phyloP scores from a whole-genome alignment of 345 rosid species.

The Populus tremula region DNA sequence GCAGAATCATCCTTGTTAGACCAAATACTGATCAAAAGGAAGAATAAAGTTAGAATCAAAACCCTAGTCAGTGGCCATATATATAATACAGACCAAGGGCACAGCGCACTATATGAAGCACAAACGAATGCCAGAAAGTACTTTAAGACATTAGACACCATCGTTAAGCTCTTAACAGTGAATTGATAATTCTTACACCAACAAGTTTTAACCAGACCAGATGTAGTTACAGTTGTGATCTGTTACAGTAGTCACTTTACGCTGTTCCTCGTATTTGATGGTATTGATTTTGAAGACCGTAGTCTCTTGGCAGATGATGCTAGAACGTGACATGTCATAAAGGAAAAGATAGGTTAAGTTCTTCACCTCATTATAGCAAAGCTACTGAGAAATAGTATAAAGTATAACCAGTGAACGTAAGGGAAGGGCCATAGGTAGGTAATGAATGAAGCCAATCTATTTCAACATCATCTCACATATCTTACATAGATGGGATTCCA shows the following conservation, averaged over 20 bases:
- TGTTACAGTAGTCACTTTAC: background rate
- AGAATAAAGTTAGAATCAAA: background rate
- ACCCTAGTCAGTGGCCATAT: background rate
- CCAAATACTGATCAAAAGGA: background rate
- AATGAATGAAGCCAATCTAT: conserved; percentile 20
- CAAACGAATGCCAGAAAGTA: background rate
- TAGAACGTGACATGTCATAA: conserved; percentile 3
- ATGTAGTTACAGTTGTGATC: background rate
- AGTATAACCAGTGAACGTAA: background rate
- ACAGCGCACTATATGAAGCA: background rate
- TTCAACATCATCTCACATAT: conserved; percentile 22
- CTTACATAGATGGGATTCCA: conserved; percentile 12
- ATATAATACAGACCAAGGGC: background rate
- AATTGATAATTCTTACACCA: background rate
- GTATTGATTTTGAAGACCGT: background rate
- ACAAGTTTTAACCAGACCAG: background rate
- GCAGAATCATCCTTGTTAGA: background rate
- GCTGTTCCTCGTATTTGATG: background rate
- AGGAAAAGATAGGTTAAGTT: background rate
- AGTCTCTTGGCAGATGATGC: conserved; percentile 1
- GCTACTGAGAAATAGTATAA: background rate
- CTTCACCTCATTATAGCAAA: conserved; percentile 1
- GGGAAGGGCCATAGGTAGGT: conserved; percentile 18
- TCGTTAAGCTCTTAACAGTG: background rate
- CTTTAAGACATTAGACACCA: background rate